phyloP scores from a whole-genome alignment of 805 yeast species.

The Metahyphopichia silvanorum region DNA sequence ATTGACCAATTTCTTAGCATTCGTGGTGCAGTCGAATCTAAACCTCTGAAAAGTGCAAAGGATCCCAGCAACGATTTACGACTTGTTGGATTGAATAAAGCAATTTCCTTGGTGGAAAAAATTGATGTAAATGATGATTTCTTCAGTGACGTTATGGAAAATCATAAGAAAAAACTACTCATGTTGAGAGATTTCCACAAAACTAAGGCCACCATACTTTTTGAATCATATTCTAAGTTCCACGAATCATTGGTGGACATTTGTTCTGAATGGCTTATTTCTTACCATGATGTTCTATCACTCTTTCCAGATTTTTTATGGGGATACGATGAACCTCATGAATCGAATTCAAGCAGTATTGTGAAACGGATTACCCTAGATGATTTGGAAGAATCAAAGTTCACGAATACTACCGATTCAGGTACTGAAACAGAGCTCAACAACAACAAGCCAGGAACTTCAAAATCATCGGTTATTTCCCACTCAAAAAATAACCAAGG shows the following conservation, averaged over 20 bases:
- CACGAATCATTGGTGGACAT: conserved; percentile 39
- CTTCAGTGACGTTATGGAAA: conserved; percentile 13
- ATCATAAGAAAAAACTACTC: conserved; percentile 26
- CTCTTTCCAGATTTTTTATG: conserved; percentile 39
- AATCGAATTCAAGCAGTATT: conserved; percentile 8
- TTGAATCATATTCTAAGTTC: conserved; percentile 30
- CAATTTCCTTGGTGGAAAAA: conserved; percentile 27
- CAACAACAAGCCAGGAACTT: conserved; percentile 2
- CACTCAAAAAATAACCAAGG: conserved; percentile 4
- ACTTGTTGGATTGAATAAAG: conserved; percentile 29
- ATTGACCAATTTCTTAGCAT: conserved; percentile 32
- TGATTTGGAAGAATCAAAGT: conserved; percentile 12
- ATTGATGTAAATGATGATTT: conserved; percentile 21
- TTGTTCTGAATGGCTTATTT: conserved; percentile 39
- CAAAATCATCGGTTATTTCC: conserved; percentile 1
- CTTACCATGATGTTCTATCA: conserved; percentile 29
- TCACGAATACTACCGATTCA: conserved; percentile 7
- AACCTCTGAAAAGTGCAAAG: conserved; percentile 10
- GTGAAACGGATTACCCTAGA: conserved; percentile 16
- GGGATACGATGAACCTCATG: conserved; percentile 5
- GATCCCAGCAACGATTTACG: conserved; percentile 28
- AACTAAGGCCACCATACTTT: conserved; percentile 28
- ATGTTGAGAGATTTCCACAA: conserved; percentile 32
- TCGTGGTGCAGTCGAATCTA: conserved; percentile 15
- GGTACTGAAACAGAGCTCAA: conserved; percentile 6